Percentiles rank a stretch among this genome's conserved stretches.
phyloP scores from a whole-genome alignment of 345 rosid genomes.

The Crucihimalaya himalaica region DNA sequence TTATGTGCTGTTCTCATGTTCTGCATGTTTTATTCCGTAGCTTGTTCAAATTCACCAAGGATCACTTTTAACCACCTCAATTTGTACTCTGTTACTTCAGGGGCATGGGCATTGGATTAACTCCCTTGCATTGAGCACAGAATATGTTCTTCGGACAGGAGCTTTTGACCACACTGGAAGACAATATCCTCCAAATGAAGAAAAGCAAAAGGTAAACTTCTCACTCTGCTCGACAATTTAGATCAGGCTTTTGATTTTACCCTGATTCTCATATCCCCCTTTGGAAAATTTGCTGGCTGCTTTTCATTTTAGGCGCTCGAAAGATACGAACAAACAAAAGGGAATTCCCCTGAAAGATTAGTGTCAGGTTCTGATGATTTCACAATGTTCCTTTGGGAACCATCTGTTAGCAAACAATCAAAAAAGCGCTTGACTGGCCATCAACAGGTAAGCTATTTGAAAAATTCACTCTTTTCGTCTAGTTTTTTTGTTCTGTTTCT shows the following conservation, averaged over 20 bases:
- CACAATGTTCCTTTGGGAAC: slow-evolving; percentile 98
- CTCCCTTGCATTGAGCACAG: slow-evolving; percentile 94
- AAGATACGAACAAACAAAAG: slow-evolving; percentile 80
- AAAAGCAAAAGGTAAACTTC: slow-evolving; percentile 69
- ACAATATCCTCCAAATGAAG: slow-evolving; percentile 70
- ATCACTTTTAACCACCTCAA: neutral
- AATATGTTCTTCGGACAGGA: slow-evolving; percentile 90
- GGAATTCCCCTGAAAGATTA: slow-evolving; percentile 81
- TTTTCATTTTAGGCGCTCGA: slow-evolving; percentile 60
- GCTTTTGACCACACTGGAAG: slow-evolving; percentile 95
- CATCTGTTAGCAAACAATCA: slow-evolving; percentile 73
- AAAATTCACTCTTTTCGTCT: neutral
- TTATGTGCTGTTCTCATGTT: neutral
- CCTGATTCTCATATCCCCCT: slow-evolving; percentile 19
- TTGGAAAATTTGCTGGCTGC: slow-evolving; percentile 5
- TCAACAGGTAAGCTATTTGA: slow-evolving; percentile 59
- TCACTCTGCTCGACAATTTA: neutral
- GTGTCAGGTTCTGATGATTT: slow-evolving; percentile 97
- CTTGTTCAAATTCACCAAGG: neutral
- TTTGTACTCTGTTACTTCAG: slow-evolving; percentile 37
- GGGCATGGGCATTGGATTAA: slow-evolving; percentile 99
- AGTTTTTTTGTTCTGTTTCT: neutral
- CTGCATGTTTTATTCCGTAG: neutral
- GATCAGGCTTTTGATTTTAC: slow-evolving; percentile 1
- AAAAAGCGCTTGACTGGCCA: slow-evolving; percentile 89